These are phyloP conservation scores for Exsudoporus frostii DNA, from an alignment of 768 basidiomycete species.

Conservation along the genomic window DNA sequence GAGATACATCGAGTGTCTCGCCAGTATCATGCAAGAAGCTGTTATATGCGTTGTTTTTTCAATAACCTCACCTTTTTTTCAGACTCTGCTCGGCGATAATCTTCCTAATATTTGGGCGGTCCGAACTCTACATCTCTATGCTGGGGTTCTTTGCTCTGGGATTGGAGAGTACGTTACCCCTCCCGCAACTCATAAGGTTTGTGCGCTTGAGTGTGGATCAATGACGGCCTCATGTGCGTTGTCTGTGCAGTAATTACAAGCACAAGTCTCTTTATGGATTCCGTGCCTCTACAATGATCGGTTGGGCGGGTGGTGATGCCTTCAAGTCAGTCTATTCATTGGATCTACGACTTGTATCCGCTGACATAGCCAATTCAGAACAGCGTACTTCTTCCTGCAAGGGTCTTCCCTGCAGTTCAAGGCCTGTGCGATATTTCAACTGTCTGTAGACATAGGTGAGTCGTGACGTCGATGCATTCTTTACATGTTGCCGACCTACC, in stretches of 20 bases:
- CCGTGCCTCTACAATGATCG: slow-evolving; percentile 74
- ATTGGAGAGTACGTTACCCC: slow-evolving; percentile 81
- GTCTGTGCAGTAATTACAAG: slow-evolving; percentile 61
- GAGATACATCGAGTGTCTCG: slow-evolving; percentile 81
- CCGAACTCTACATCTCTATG: slow-evolving; percentile 52
- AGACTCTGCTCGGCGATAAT: slow-evolving; percentile 68
- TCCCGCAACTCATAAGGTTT: slow-evolving; percentile 80
- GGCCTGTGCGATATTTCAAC: slow-evolving; percentile 78
- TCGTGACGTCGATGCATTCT: slow-evolving; percentile 6
- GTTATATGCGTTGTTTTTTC: slow-evolving; percentile 3
- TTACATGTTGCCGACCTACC: slow-evolving; percentile 9
- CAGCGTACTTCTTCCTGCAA: slow-evolving; percentile 76
- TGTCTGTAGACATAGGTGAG: slow-evolving; percentile 75
- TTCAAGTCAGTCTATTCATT: slow-evolving; percentile 61
- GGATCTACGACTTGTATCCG: not conserved
- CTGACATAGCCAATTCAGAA: slow-evolving; percentile 42
- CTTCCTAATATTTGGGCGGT: slow-evolving; percentile 70
- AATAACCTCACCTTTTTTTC: slow-evolving; percentile 5
- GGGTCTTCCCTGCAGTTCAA: slow-evolving; percentile 76
- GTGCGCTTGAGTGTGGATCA: slow-evolving; percentile 10
- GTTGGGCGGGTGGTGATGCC: slow-evolving; percentile 80
- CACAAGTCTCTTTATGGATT: slow-evolving; percentile 82
- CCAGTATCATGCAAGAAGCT: slow-evolving; percentile 60
- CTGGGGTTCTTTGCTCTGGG: slow-evolving; percentile 79
- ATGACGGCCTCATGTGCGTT: slow-evolving; percentile 18